Conservation (phyloP, 2,329 filamentous ascomycete species). For the Monosporascus sp. region DNA sequence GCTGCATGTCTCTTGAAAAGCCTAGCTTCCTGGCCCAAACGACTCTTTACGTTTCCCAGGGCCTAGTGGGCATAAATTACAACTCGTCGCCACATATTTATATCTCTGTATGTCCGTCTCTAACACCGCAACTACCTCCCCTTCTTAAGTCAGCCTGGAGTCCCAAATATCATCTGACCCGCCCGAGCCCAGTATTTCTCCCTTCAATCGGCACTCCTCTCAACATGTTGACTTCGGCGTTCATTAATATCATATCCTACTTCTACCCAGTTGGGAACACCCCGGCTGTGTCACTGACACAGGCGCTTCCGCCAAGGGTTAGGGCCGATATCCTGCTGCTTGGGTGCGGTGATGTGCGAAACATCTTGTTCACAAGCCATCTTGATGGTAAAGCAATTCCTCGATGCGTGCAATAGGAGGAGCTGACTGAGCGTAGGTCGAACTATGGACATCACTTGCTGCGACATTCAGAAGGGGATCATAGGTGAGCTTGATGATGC, state of each 20-base stretch:
- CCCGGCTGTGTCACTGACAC: slow-evolving; percentile 11
- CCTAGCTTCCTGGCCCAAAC: no score
- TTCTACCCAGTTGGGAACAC: slow-evolving; percentile 14
- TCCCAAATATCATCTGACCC: no score
- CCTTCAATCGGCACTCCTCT: background rate
- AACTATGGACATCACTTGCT: slow-evolving; percentile 50
- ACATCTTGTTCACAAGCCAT: slow-evolving; percentile 50
- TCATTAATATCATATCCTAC: slow-evolving; percentile 1
- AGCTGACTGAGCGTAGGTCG: slow-evolving; percentile 23
- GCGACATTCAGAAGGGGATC: slow-evolving; percentile 45
- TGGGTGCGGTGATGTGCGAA: slow-evolving; percentile 51
- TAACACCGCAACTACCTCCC: no score
- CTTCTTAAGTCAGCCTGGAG: no score
- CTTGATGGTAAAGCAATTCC: slow-evolving; percentile 28
- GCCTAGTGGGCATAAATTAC: no score
- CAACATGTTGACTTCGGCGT: slow-evolving; percentile 9
- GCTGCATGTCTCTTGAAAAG: no score
- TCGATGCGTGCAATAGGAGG: slow-evolving; percentile 2
- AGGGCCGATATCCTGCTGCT: slow-evolving; percentile 40
- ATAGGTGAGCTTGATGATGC: slow-evolving; percentile 35
- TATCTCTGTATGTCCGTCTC: no score
- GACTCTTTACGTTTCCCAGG: no score
- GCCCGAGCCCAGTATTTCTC: no score
- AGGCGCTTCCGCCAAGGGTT: slow-evolving; percentile 9
- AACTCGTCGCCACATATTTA: no score